Evolutionary conservation across 768 basidiomycete species (phyloP).

Genomic region (Coprinellus micaceus): DNA sequence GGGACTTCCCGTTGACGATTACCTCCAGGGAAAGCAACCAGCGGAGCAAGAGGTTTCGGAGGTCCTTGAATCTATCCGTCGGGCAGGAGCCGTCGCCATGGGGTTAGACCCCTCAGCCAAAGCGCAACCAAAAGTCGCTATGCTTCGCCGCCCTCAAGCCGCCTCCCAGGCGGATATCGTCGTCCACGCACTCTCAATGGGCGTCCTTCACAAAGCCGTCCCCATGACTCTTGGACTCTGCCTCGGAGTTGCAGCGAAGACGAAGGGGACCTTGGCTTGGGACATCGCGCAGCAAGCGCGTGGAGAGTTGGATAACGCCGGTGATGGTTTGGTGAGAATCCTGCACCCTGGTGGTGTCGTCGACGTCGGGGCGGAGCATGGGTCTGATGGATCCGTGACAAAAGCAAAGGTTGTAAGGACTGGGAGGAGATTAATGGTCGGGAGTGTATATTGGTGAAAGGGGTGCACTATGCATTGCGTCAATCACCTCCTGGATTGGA

Average conservation of each 20-base stretch:
- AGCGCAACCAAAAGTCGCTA: constrained; percentile 70
- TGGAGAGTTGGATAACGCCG: too few species aligned
- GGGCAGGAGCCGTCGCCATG: constrained; percentile 55
- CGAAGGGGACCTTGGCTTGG: constrained; percentile 54
- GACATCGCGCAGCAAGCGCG: constrained; percentile 36
- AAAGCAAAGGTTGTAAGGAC: constrained; percentile 66
- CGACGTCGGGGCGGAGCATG: constrained; percentile 60
- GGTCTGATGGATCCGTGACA: constrained; percentile 40
- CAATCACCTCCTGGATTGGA: too few species aligned
- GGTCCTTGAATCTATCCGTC: constrained; percentile 52
- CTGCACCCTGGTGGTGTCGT: constrained; percentile 66
- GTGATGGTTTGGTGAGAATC: constrained; percentile 41
- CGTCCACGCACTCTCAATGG: constrained; percentile 67
- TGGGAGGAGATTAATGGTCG: constrained; percentile 68
- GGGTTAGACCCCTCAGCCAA: constrained; percentile 58
- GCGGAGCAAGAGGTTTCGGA: constrained; percentile 21
- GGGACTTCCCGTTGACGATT: constrained; percentile 30
- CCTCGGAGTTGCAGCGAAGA: constrained; percentile 58
- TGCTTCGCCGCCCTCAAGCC: constrained; percentile 37
- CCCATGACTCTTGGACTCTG: constrained; percentile 73
- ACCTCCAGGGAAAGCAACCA: constrained; percentile 27
- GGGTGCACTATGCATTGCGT: not conserved
- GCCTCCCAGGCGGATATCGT: constrained; percentile 42
- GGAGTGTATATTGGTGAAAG: constrained; percentile 59
- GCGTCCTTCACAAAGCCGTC: constrained; percentile 64